Percentiles rank a stretch among this genome's conserved stretches.
Evolutionary conservation across 768 basidiomycete species (phyloP).

Genomic region (Crucibulum laeve): DNA sequence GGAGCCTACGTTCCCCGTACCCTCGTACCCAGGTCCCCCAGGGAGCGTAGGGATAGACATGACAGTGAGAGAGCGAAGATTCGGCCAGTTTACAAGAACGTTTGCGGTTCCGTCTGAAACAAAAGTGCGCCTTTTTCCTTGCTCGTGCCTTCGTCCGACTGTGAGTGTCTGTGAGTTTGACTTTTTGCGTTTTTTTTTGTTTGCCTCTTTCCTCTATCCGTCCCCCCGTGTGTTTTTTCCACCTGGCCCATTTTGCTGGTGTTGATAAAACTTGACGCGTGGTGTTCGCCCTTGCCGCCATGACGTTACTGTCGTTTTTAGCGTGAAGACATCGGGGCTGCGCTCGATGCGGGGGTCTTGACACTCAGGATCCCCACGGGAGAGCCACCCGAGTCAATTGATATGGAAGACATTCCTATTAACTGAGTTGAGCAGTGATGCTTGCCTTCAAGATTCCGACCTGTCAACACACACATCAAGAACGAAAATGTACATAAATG

Average conservation of each 20-base stretch:
- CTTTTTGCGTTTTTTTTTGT: slow-evolving; percentile 12
- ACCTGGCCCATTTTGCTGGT: slow-evolving; percentile 3
- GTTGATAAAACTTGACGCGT: slow-evolving; percentile 9
- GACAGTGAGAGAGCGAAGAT: slow-evolving; percentile 46
- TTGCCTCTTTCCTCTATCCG: slow-evolving; percentile 10
- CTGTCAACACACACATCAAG: no score
- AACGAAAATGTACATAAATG: no score
- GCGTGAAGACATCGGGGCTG: slow-evolving; percentile 50
- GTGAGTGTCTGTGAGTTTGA: slow-evolving; percentile 12
- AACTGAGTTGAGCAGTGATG: slow-evolving; percentile 28
- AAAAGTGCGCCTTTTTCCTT: slow-evolving; percentile 37
- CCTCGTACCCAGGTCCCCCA: slow-evolving; percentile 5
- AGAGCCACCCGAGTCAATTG: slow-evolving; percentile 35
- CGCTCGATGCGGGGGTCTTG: slow-evolving; percentile 60
- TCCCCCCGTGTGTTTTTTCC: neutral
- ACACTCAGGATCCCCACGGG: slow-evolving; percentile 51
- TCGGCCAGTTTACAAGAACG: slow-evolving; percentile 43
- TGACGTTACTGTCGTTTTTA: slow-evolving; percentile 14
- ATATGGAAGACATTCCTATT: slow-evolving; percentile 47
- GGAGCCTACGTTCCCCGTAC: slow-evolving; percentile 31
- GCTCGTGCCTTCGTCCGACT: slow-evolving; percentile 6
- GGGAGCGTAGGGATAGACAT: slow-evolving; percentile 2
- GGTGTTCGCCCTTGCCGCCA: slow-evolving; percentile 7
- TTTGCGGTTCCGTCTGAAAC: slow-evolving; percentile 53
- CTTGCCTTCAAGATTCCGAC: neutral